phyloP scores from a whole-genome alignment of 208 protist species.

The Leishmania amazonensis region DNA sequence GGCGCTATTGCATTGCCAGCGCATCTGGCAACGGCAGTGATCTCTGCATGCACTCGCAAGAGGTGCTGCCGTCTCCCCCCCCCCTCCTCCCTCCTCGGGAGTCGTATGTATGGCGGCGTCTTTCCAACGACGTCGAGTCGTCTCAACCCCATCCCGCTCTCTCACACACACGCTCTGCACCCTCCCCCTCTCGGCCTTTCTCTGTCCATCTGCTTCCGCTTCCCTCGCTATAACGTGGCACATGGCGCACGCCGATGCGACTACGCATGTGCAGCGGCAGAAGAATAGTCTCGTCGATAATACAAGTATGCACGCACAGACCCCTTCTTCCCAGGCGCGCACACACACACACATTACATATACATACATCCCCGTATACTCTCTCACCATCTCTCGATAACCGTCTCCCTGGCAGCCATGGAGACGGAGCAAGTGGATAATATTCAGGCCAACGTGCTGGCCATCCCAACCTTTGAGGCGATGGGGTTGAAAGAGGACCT shows the following conservation, averaged over 20 bases:
- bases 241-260: neutral
- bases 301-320: neutral
- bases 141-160: neutral
- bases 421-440: conserved; percentile 49
- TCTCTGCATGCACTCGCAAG: neutral
- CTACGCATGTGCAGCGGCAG: neutral
- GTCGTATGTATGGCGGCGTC: neutral
- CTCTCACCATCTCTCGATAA: neutral
- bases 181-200: neutral
- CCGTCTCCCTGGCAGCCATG: conserved; percentile 12
- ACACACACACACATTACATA: neutral
- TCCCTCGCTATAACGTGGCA: neutral
- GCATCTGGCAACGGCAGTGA: neutral
- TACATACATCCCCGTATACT: neutral
- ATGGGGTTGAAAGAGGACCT: conserved; percentile 90
- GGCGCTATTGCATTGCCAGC: neutral
- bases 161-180: neutral
- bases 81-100: neutral
- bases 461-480: conserved; percentile 88
- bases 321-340: neutral
- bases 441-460: conserved; percentile 86
- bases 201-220: neutral
- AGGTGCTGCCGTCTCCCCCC: no score
- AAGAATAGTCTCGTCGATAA: neutral
- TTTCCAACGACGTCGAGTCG: neutral